Conservation (phyloP, 257 asterid species). For the Ilex asprella region DNA sequence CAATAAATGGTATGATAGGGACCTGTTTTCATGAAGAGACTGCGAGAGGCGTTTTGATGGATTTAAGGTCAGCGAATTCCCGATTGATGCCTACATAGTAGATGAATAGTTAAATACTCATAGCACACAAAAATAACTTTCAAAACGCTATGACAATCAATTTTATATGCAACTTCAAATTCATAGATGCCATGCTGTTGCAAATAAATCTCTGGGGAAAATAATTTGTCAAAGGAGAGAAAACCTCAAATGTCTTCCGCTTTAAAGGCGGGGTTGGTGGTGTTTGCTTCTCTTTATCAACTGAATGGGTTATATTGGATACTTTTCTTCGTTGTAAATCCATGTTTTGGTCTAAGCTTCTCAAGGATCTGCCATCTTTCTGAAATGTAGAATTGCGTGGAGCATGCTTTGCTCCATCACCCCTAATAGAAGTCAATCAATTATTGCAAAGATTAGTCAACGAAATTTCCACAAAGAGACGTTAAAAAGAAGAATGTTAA, state of each 20-base stretch:
- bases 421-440: slow-evolving; percentile 16
- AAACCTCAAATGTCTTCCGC: slow-evolving; percentile 65
- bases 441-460: slow-evolving; percentile 8
- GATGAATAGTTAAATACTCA: background rate
- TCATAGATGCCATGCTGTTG: background rate
- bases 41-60: slow-evolving; percentile 56
- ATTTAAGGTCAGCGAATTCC: slow-evolving; percentile 31
- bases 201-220: background rate
- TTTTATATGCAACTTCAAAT: background rate
- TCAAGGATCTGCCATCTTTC: slow-evolving; percentile 30
- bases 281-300: slow-evolving; percentile 27
- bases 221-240: background rate
- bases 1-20: slow-evolving; percentile 2
- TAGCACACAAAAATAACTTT: background rate
- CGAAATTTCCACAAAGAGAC: slow-evolving; percentile 9
- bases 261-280: slow-evolving; percentile 40
- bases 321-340: slow-evolving; percentile 21
- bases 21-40: slow-evolving; percentile 51
- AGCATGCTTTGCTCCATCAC: slow-evolving; percentile 36
- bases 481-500: slow-evolving; percentile 5
- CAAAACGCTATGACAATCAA: background rate
- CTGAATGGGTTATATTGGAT: slow-evolving; percentile 18
- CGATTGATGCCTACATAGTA: slow-evolving; percentile 37
- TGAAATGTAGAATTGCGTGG: slow-evolving; percentile 27
- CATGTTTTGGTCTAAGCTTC: slow-evolving; percentile 27